Evolutionary conservation across 169 alveolate genomes (phyloP).

Genomic region (Babesia ovis): DNA sequence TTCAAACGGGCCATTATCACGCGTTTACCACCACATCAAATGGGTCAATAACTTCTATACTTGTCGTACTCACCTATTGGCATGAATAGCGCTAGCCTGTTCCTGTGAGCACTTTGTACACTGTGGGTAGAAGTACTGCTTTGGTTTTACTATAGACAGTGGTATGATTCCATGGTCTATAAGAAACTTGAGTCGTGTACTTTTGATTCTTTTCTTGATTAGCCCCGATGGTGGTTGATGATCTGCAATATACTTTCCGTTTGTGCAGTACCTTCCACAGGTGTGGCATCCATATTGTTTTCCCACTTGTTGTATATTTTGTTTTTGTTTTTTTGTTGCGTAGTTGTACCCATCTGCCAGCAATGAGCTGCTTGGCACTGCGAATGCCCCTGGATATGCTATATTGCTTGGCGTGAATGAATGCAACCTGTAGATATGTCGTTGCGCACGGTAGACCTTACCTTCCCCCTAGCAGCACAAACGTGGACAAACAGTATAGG

Average conservation of each 20-base stretch:
- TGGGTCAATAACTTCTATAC: no score
- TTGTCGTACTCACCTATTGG: slow-evolving; percentile 38
- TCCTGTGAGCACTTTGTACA: slow-evolving; percentile 65
- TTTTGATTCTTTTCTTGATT: slow-evolving; percentile 38
- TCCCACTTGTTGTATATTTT: slow-evolving; percentile 58
- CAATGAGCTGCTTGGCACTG: slow-evolving; percentile 38
- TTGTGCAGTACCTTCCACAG: slow-evolving; percentile 61
- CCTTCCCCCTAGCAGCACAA: slow-evolving; percentile 55
- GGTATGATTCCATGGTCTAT: slow-evolving; percentile 45
- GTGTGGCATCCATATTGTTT: slow-evolving; percentile 75
- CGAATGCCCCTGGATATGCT: slow-evolving; percentile 66
- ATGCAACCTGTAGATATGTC: slow-evolving; percentile 22
- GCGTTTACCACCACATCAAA: no score
- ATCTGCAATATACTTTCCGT: slow-evolving; percentile 73
- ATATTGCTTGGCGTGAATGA: slow-evolving; percentile 67
- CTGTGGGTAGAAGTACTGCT: slow-evolving; percentile 77
- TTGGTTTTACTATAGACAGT: slow-evolving; percentile 55
- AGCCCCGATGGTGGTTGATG: slow-evolving; percentile 80
- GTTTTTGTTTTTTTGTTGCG: slow-evolving; percentile 45
- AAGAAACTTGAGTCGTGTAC: slow-evolving; percentile 51
- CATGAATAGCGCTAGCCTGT: slow-evolving; percentile 65
- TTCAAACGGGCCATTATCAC: no score
- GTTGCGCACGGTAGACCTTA: background rate
- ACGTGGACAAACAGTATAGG: slow-evolving; percentile 35
- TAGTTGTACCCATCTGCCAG: slow-evolving; percentile 64